Conservation (phyloP, 257 asterid genomes). For the Solanum commersonii region DNA sequence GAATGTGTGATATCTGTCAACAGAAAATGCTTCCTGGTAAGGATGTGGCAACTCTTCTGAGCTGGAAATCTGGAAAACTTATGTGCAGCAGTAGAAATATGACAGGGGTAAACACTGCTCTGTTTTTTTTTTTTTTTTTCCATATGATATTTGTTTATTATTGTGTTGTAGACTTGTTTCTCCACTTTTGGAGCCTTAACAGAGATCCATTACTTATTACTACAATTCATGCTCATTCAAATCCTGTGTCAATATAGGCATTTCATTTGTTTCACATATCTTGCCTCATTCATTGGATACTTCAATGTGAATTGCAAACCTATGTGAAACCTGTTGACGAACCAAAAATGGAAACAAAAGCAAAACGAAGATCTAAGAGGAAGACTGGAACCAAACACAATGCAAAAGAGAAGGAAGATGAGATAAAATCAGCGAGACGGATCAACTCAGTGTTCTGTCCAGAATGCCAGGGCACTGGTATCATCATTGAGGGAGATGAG, state of each 20-base stretch:
- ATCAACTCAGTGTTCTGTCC: slow-evolving; percentile 56
- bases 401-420: slow-evolving; percentile 21
- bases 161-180: neutral
- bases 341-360: slow-evolving; percentile 28
- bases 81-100: slow-evolving; percentile 85
- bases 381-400: slow-evolving; percentile 42
- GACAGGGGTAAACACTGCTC: slow-evolving; percentile 56
- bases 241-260: slow-evolving; percentile 39
- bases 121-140: neutral
- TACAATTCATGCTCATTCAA: neutral
- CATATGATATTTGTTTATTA: neutral
- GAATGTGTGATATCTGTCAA: slow-evolving; percentile 81
- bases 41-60: slow-evolving; percentile 82
- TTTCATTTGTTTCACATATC: slow-evolving; percentile 80
- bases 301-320: slow-evolving; percentile 66
- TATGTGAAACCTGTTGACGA: slow-evolving; percentile 26
- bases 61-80: slow-evolving; percentile 71
- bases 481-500: slow-evolving; percentile 33
- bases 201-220: neutral
- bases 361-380: slow-evolving; percentile 38
- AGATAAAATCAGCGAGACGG: slow-evolving; percentile 15
- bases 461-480: slow-evolving; percentile 93
- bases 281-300: slow-evolving; percentile 84
- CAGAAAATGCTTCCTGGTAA: slow-evolving; percentile 77
- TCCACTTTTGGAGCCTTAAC: neutral